Percentiles rank a stretch among this genome's conserved stretches.
Evolutionary conservation across 2,329 filamentous ascomycete genomes (phyloP).

Genomic region (Paradendryphiella salina): DNA sequence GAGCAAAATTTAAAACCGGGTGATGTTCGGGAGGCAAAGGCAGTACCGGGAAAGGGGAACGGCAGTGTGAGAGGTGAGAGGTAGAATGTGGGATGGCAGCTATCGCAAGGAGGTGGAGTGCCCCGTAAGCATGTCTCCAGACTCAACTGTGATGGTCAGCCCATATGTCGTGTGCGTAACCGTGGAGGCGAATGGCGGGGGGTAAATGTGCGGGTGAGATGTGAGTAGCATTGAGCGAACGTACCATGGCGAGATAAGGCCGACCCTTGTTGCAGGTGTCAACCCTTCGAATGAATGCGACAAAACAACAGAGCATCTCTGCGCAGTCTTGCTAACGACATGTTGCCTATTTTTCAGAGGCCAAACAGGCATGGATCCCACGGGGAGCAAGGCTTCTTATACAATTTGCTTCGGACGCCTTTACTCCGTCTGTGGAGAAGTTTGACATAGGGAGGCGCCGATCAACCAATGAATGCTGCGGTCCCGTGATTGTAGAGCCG

Average conservation of each 20-base stretch:
- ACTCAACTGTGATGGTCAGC: slow-evolving; percentile 8
- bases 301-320: neutral
- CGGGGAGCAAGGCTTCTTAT: slow-evolving; percentile 15
- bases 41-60: slow-evolving; percentile 1
- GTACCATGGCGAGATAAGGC: neutral
- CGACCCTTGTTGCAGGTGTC: neutral
- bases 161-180: slow-evolving; percentile 1
- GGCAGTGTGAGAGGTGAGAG: neutral
- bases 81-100: neutral
- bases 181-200: neutral
- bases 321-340: neutral
- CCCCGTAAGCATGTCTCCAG: slow-evolving; percentile 5
- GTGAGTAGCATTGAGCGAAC: neutral
- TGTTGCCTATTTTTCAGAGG: neutral
- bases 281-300: neutral
- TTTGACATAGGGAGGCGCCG: slow-evolving; percentile 1
- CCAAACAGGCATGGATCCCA: slow-evolving; percentile 14
- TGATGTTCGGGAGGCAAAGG: slow-evolving; percentile 17
- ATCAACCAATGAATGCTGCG: slow-evolving; percentile 16
- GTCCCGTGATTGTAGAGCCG: slow-evolving; percentile 7
- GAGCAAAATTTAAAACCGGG: slow-evolving; percentile 17
- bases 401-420: slow-evolving; percentile 12
- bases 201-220: neutral
- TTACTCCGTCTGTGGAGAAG: slow-evolving; percentile 20
- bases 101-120: slow-evolving; percentile 8